Evolutionary conservation across 2,329 filamentous ascomycete species (phyloP).

Genomic region (Xylariaceae sp.): DNA sequence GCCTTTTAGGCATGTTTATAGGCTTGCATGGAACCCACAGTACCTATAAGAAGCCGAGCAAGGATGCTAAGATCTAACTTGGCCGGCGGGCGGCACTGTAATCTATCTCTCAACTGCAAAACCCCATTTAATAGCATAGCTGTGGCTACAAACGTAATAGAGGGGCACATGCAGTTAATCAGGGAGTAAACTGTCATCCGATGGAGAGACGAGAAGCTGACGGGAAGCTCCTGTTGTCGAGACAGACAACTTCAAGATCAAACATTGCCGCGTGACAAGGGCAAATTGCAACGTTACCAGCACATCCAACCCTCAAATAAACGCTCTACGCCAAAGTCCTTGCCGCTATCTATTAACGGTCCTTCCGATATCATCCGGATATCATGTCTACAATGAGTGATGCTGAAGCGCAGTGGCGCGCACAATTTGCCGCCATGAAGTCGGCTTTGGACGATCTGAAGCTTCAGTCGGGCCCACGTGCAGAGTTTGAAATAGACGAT

Average conservation of each 20-base stretch:
- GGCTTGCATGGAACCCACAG: too few species aligned
- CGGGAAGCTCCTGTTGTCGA: too few species aligned
- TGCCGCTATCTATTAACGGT: not conserved
- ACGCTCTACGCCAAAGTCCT: not conserved
- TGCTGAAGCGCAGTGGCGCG: conserved; percentile 66
- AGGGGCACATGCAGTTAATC: too few species aligned
- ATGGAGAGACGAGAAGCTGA: too few species aligned
- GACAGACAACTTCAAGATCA: not conserved
- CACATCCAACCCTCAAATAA: not conserved
- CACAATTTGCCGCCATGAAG: conserved; percentile 80
- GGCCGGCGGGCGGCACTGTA: too few species aligned
- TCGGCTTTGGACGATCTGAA: conserved; percentile 71
- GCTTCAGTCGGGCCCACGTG: conserved; percentile 44
- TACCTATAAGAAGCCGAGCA: too few species aligned
- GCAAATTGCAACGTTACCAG: not conserved
- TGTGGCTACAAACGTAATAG: too few species aligned
- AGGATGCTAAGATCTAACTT: too few species aligned
- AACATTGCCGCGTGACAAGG: not conserved
- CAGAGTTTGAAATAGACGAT: conserved; percentile 61
- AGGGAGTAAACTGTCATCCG: too few species aligned
- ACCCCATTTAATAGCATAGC: too few species aligned
- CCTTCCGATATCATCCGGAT: not conserved
- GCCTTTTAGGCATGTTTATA: too few species aligned
- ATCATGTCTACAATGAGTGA: conserved; percentile 29
- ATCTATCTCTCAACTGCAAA: too few species aligned